These are phyloP conservation scores for Pisolithus thermaeus DNA, from an alignment of 1,284 basidiomycete species.

Conservation along the genomic window DNA sequence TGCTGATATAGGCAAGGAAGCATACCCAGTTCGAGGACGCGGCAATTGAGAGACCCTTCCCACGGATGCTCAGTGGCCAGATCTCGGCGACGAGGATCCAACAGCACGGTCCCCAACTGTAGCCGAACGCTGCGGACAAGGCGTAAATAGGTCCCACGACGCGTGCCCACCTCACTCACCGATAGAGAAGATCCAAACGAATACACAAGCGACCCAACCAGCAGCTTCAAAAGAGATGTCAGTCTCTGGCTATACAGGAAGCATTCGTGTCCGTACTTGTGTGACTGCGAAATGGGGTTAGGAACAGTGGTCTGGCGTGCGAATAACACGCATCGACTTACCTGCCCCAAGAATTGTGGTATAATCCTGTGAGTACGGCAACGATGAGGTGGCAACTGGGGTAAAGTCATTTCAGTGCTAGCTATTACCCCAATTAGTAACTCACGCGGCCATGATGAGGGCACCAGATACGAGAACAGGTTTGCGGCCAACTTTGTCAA, in stretches of 20 bases:
- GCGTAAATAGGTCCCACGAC: background rate
- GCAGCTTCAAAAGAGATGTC: conserved; percentile 28
- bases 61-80: conserved; percentile 61
- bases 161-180: conserved; percentile 29
- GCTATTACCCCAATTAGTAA: background rate
- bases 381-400: conserved; percentile 57
- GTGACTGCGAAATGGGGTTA: background rate
- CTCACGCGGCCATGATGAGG: conserved; percentile 59
- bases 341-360: conserved; percentile 45
- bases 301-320: no score
- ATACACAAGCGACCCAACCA: conserved; percentile 59
- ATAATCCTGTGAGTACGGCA: conserved; percentile 53
- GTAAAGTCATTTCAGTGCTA: background rate
- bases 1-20: background rate
- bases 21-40: conserved; percentile 67
- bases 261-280: background rate
- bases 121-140: conserved; percentile 46
- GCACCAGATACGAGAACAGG: conserved; percentile 66
- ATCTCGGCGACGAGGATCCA: conserved; percentile 66
- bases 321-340: conserved; percentile 23
- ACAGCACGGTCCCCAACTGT: conserved; percentile 65
- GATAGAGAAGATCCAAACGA: conserved; percentile 66
- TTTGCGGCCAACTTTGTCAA: conserved; percentile 66
- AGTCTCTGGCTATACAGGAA: background rate
- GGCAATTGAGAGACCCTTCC: conserved; percentile 64